Conservation (phyloP, 1,284 basidiomycete species). For the Taiwanofungus camphoratus region DNA sequence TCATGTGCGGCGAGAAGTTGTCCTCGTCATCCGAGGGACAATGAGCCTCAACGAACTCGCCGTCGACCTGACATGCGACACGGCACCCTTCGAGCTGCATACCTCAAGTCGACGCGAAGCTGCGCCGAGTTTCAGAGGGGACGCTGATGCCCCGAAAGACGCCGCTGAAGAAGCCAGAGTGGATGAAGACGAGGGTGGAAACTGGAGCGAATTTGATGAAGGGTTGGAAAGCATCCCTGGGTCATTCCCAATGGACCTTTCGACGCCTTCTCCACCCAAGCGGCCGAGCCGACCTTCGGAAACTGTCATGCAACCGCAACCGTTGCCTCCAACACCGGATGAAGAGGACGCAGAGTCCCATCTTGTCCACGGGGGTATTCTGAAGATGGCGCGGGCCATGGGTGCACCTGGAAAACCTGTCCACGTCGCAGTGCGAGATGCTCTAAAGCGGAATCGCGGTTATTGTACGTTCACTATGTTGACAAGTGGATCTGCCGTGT, state of each 20-base stretch:
- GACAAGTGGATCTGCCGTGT: too few relatives aligned
- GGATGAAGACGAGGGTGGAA: conserved; percentile 8
- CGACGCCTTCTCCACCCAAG: conserved; percentile 16
- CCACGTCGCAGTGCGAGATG: conserved; percentile 67
- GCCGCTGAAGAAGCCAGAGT: background rate
- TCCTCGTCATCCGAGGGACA: conserved; percentile 74
- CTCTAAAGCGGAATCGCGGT: conserved; percentile 58
- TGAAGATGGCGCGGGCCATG: conserved; percentile 74
- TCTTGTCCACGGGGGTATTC: conserved; percentile 74
- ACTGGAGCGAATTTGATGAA: conserved; percentile 20
- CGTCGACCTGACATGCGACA: conserved; percentile 76
- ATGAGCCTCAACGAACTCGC: conserved; percentile 81
- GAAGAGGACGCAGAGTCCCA: conserved; percentile 30
- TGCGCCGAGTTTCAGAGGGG: background rate
- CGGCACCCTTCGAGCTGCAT: conserved; percentile 54
- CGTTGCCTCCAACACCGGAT: conserved; percentile 13
- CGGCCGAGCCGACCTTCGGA: conserved; percentile 1
- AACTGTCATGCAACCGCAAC: conserved; percentile 6
- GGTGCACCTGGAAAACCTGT: conserved; percentile 73
- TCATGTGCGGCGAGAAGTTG: conserved; percentile 63
- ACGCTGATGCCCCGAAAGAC: background rate
- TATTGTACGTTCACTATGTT: conserved; percentile 48
- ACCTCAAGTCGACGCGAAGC: background rate
- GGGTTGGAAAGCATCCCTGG: conserved; percentile 26
- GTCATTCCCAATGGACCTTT: conserved; percentile 26